phyloP scores from a whole-genome alignment of 306 rosid species.

The Luffa acutangula region DNA sequence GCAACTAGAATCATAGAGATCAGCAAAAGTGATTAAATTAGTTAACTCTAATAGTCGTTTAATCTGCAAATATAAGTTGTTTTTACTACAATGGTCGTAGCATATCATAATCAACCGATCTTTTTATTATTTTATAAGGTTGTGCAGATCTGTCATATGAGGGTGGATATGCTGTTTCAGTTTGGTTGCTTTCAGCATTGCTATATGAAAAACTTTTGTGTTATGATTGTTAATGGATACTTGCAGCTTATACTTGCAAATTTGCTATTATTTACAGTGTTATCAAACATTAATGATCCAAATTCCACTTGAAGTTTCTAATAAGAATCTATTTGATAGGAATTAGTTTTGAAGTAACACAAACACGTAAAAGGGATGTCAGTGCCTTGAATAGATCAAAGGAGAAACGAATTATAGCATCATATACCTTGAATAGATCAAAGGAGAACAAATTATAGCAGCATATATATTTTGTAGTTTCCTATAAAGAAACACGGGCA shows the following conservation, averaged over 20 bases:
- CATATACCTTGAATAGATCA: neutral
- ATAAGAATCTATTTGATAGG: neutral
- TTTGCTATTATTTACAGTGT: neutral
- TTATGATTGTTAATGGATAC: neutral
- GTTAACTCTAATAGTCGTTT: neutral
- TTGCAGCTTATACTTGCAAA: neutral
- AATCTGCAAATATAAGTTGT: neutral
- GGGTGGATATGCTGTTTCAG: neutral
- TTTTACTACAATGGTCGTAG: neutral
- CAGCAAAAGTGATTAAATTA: neutral
- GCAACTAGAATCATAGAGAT: no score
- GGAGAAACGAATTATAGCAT: neutral
- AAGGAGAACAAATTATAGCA: neutral
- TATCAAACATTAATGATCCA: neutral
- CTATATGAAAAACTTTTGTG: neutral
- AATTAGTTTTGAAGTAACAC: neutral
- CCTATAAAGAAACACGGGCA: neutral
- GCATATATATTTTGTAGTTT: neutral
- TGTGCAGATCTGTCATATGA: neutral
- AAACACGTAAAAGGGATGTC: neutral
- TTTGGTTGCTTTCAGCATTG: neutral
- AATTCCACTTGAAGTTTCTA: neutral
- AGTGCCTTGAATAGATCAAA: neutral
- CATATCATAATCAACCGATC: neutral
- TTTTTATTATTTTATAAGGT: neutral